Conservation (phyloP, 371 early-diverging fungal genomes). For the Vairimorpha ceranae region DNA sequence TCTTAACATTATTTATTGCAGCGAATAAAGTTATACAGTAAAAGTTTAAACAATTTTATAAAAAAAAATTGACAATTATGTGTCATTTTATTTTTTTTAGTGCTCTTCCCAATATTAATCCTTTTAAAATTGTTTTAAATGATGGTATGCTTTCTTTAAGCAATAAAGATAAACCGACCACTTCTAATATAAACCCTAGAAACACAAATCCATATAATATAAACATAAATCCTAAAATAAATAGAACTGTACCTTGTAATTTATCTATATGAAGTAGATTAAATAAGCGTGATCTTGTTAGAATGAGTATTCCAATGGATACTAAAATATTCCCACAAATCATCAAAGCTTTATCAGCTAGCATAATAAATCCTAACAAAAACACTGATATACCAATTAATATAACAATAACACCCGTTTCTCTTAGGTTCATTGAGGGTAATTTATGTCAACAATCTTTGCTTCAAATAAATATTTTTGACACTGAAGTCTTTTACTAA, state of each 20-base stretch:
- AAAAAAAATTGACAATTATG: not conserved
- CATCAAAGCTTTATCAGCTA: conserved; percentile 49
- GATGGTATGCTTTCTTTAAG: conserved; percentile 42
- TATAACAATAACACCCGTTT: conserved; percentile 36
- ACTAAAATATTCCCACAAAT: conserved; percentile 47
- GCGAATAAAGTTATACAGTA: not conserved
- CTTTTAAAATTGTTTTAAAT: conserved; percentile 28
- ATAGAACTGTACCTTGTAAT: conserved; percentile 38
- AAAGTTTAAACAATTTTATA: not conserved
- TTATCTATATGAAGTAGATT: conserved; percentile 23
- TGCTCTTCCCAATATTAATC: conserved; percentile 20
- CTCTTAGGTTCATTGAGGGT: conserved; percentile 34
- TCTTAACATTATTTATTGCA: not conserved
- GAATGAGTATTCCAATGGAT: conserved; percentile 26
- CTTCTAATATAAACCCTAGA: conserved; percentile 48
- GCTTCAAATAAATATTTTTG: too few species aligned
- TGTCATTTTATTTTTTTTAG: conserved; percentile 2
- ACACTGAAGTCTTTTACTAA: too few species aligned
- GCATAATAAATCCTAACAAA: conserved; percentile 29
- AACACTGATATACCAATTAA: conserved; percentile 38
- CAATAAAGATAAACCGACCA: conserved; percentile 25
- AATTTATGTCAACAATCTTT: too few species aligned
- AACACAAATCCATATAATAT: conserved; percentile 12
- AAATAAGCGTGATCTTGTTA: conserved; percentile 26
- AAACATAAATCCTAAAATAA: conserved; percentile 37